Percentiles rank a stretch among this genome's conserved stretches.
These are phyloP conservation scores for Suhomyces canberraensis DNA, from an alignment of 805 yeast genomes.

Conservation along the genomic window DNA sequence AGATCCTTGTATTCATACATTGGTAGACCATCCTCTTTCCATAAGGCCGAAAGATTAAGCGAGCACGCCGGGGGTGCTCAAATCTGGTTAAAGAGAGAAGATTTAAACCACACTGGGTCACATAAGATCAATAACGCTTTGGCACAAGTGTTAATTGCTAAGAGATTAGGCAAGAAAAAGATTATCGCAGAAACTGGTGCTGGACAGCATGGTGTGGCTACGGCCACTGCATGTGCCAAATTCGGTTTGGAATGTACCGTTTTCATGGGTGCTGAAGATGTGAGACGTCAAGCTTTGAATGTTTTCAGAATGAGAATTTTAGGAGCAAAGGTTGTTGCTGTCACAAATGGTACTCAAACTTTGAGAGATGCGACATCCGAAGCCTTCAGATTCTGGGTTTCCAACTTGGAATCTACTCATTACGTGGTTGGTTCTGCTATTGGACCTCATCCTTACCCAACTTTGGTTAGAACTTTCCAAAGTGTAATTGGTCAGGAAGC, in stretches of 20 bases:
- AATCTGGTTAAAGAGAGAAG: slow-evolving; percentile 98
- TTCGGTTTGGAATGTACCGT: slow-evolving; percentile 93
- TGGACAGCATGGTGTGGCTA: slow-evolving; percentile 92
- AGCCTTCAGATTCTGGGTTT: slow-evolving; percentile 95
- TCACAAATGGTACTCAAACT: slow-evolving; percentile 91
- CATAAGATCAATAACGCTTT: slow-evolving; percentile 84
- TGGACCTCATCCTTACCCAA: slow-evolving; percentile 99
- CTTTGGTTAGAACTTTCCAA: slow-evolving; percentile 97
- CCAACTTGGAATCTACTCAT: slow-evolving; percentile 81
- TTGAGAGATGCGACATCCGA: slow-evolving; percentile 97
- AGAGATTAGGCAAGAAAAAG: slow-evolving; percentile 70
- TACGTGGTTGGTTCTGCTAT: slow-evolving; percentile 97
- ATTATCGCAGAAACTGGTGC: slow-evolving; percentile 91
- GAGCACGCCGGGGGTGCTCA: slow-evolving; percentile 87
- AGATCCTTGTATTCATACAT: slow-evolving; percentile 80
- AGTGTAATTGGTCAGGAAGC: slow-evolving; percentile 95
- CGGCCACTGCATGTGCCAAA: slow-evolving; percentile 89
- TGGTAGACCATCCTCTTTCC: slow-evolving; percentile 94
- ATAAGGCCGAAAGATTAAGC: slow-evolving; percentile 84
- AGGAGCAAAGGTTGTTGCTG: slow-evolving; percentile 94
- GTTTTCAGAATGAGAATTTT: slow-evolving; percentile 95
- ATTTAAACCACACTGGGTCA: slow-evolving; percentile 84
- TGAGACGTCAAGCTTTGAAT: slow-evolving; percentile 95
- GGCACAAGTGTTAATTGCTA: slow-evolving; percentile 78
- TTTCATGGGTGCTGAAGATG: slow-evolving; percentile 99